Base-by-base conservation (phyloP, 1,284 basidiomycete genomes). In the Malassezia vespertilionis region DNA sequence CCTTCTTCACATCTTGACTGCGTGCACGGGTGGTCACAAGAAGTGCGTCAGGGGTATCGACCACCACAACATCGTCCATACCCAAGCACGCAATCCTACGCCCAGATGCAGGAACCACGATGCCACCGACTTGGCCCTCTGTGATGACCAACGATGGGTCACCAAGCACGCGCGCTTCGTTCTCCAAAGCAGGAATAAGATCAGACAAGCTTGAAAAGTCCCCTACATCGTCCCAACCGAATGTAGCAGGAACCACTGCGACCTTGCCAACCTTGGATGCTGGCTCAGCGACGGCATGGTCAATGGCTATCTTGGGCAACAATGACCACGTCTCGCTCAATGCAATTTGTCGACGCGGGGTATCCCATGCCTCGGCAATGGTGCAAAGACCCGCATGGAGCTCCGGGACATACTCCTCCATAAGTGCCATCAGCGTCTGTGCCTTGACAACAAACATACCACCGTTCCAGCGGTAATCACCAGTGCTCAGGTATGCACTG, bases 371-470 rank as follows among this genome's bases (percentile, higher is more conserved):
- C 1, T 52, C 57, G 9, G 65, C 68, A 24, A 70, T 65, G 17
- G 50, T 40, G 15, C 56, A 46, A 32, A 70, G 54, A 7, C 68
- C 68, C 14, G 55, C 58, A 50, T 61, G 53, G 20, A 70, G 56
- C 23, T 63, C 63, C 1, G 65, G 68, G 21, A 63, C 57, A 11
- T 52, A 58, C 40, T 50, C 45, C 38, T 61, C 54, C 28, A 70
- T 46, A 18, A 70, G 42, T 4, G 58, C 44, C 36, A 70, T 46
- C 34, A 70, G 45, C 8, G 57, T 56, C 38, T 58, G 53, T 26
- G 68, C 68, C 46, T 67, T 58, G 42, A 70, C 68, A 15, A 70
- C 68, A 30, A 70, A 70, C 68, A 70, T 70, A 52, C 68, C 68
- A 33, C 65, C 68, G 44, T 70, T 70, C 68, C 68, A 70, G 30